Percentiles rank a stretch among this genome's conserved stretches.
These are phyloP conservation scores for Yarrowia hollandica DNA, from an alignment of 805 yeast genomes.

Conservation along the genomic window DNA sequence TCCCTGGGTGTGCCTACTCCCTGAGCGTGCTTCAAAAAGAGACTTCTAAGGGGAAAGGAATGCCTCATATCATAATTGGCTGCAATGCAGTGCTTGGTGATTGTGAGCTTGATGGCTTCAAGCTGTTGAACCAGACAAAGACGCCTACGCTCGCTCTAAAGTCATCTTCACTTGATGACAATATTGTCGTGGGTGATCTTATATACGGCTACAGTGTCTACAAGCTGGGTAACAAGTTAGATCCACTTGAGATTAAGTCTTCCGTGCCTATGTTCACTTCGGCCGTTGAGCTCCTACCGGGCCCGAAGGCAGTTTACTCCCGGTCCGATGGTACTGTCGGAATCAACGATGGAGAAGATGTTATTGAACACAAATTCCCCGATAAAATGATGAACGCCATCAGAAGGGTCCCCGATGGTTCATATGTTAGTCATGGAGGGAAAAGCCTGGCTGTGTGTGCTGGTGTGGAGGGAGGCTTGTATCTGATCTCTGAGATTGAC, in stretches of 20 bases:
- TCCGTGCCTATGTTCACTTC: slow-evolving; percentile 13
- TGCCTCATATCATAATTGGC: neutral
- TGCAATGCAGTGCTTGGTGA: slow-evolving; percentile 6
- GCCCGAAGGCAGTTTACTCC: neutral
- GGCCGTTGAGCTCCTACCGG: slow-evolving; percentile 9
- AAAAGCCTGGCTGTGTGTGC: slow-evolving; percentile 7
- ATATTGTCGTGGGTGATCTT: slow-evolving; percentile 9
- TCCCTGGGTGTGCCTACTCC: slow-evolving; percentile 23
- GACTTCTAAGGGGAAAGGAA: neutral
- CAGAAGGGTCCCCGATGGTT: neutral
- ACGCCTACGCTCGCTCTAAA: slow-evolving; percentile 13
- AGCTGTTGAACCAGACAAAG: slow-evolving; percentile 4
- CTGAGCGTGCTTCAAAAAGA: slow-evolving; percentile 6
- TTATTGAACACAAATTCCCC: slow-evolving; percentile 3
- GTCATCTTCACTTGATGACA: neutral
- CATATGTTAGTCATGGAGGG: neutral
- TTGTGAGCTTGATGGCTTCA: neutral
- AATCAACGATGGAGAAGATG: slow-evolving; percentile 6
- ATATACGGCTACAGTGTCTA: slow-evolving; percentile 9
- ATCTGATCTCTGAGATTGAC: slow-evolving; percentile 11
- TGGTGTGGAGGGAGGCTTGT: slow-evolving; percentile 19
- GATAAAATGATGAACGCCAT: slow-evolving; percentile 22
- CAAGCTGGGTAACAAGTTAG: neutral
- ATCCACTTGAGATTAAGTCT: slow-evolving; percentile 1
- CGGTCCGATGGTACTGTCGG: slow-evolving; percentile 19